These are phyloP conservation scores for Leccinum truebloodii DNA, from an alignment of 768 basidiomycete species.

Conservation along the genomic window DNA sequence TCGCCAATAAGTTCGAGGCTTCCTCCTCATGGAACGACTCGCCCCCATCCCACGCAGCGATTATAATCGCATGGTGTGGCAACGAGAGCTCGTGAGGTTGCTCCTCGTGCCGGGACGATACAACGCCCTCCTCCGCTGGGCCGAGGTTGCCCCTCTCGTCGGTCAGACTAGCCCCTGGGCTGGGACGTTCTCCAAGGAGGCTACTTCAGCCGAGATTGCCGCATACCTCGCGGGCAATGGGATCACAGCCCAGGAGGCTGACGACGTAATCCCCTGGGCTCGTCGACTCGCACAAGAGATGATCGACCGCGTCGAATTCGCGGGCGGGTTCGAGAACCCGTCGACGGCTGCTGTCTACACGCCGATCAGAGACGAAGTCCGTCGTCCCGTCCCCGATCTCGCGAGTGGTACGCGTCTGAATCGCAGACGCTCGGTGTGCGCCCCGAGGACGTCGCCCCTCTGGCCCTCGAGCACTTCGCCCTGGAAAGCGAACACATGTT, in stretches of 20 bases:
- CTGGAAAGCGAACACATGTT: too few relatives aligned
- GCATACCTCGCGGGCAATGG: background rate
- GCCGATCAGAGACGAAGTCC: too few relatives aligned
- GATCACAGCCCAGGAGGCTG: background rate
- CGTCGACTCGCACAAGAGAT: background rate
- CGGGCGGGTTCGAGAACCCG: background rate
- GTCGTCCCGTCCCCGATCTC: too few relatives aligned
- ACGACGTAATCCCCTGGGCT: background rate
- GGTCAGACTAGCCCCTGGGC: background rate
- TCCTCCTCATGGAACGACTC: background rate
- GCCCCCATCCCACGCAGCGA: background rate
- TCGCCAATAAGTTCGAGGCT: background rate
- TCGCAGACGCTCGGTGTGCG: too few relatives aligned
- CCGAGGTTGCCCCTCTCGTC: background rate
- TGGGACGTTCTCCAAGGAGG: background rate
- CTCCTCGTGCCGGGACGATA: background rate
- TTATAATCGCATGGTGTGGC: background rate
- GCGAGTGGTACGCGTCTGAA: too few relatives aligned
- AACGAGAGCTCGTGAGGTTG: background rate
- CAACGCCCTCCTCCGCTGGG: background rate
- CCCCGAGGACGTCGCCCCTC: too few relatives aligned
- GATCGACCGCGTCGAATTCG: background rate
- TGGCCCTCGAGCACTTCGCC: too few relatives aligned
- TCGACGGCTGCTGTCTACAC: background rate
- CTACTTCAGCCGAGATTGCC: background rate